Evolutionary conservation across 2,329 filamentous ascomycete genomes (phyloP).

Genomic region (Juglanconis sp.): DNA sequence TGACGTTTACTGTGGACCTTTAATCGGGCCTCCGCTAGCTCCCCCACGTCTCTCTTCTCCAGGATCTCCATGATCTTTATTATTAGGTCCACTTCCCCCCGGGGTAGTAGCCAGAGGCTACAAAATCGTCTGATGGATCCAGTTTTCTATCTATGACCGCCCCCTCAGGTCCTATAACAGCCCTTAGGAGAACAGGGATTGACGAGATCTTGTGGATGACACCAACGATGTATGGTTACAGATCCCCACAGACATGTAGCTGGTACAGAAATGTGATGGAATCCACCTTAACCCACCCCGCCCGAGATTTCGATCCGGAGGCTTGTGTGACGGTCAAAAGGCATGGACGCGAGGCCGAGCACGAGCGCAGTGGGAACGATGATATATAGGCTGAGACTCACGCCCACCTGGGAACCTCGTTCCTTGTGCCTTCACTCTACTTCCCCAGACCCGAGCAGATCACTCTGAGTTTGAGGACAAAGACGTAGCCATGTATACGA

Average conservation of each 20-base stretch:
- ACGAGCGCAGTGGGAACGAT: not conserved
- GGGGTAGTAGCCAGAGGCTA: not conserved
- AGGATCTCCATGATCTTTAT: not conserved
- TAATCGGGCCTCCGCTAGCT: not conserved
- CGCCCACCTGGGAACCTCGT: not conserved
- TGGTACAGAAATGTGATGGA: no score
- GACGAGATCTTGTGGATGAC: not conserved
- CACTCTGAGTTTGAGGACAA: not conserved
- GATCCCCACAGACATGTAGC: no score
- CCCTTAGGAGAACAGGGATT: no score
- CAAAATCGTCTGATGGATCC: not conserved
- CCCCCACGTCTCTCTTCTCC: not conserved
- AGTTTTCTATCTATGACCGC: not conserved
- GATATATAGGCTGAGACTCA: not conserved
- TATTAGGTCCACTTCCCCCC: conserved; percentile 2
- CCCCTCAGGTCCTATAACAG: not conserved
- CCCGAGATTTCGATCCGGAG: no score
- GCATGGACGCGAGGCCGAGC: not conserved
- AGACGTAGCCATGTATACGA: conserved; percentile 17
- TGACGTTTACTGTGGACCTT: conserved; percentile 10
- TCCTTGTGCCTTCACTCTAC: not conserved
- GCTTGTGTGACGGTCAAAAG: no score
- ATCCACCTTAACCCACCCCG: no score
- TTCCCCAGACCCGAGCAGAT: not conserved
- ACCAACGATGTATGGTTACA: not conserved